These are phyloP conservation scores for Magnolia changhungtana DNA, from an alignment of 164 flowering plant species.

Conservation along the genomic window DNA sequence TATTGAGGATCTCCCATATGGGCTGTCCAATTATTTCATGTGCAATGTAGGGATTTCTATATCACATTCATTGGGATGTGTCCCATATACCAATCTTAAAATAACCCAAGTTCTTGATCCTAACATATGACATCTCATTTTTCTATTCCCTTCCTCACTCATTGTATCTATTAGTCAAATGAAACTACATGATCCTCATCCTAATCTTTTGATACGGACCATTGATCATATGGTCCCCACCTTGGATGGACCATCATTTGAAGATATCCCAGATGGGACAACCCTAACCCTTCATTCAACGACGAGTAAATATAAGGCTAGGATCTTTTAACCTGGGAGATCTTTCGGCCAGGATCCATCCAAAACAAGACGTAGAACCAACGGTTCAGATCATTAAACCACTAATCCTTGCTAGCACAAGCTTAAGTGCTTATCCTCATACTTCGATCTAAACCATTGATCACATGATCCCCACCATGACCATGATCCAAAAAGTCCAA, in stretches of 20 bases:
- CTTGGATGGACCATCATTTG: neutral
- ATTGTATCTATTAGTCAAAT: constrained; percentile 12
- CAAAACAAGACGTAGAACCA: neutral
- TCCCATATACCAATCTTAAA: neutral
- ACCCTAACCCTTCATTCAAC: too few species aligned
- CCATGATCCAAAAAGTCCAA: too few species aligned
- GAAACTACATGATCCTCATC: neutral
- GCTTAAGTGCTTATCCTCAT: neutral
- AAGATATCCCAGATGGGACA: too few species aligned
- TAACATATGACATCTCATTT: constrained; percentile 5
- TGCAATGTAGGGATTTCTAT: constrained; percentile 34
- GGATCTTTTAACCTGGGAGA: too few species aligned
- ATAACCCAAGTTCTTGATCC: constrained; percentile 5
- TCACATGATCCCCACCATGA: neutral
- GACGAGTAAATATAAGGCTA: too few species aligned
- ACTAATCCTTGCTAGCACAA: neutral
- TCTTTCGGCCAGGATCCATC: too few species aligned
- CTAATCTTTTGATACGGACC: neutral
- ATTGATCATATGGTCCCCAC: neutral
- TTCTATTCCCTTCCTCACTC: constrained; percentile 5
- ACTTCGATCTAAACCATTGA: neutral
- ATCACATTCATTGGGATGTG: constrained; percentile 18
- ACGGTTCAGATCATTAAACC: neutral
- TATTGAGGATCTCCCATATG: constrained; percentile 27
- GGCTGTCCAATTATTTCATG: constrained; percentile 39